These are phyloP conservation scores for Mycena filopes DNA, from an alignment of 768 basidiomycete genomes.

Conservation along the genomic window DNA sequence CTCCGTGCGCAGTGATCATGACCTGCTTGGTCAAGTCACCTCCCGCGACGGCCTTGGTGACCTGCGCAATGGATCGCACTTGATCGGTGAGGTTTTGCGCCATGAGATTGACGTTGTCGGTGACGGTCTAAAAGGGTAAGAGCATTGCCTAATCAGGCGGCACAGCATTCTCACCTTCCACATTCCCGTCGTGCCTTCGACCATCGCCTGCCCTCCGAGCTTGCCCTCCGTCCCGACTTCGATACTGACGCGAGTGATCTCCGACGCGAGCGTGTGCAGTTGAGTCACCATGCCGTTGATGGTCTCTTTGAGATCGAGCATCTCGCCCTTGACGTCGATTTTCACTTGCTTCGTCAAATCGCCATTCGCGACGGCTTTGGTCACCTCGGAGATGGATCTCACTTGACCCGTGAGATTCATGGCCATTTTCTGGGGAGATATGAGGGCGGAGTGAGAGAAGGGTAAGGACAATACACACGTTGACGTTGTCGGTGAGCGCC, in stretches of 20 bases:
- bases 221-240: constrained; percentile 96
- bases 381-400: constrained; percentile 82
- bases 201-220: constrained; percentile 88
- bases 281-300: constrained; percentile 90
- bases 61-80: constrained; percentile 87
- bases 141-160: not conserved
- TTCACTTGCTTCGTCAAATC: constrained; percentile 79
- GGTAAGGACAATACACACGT: constrained; percentile 66
- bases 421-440: constrained; percentile 67
- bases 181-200: constrained; percentile 78
- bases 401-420: constrained; percentile 77
- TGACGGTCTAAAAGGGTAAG: constrained; percentile 52
- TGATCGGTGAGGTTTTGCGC: constrained; percentile 92
- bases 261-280: constrained; percentile 76
- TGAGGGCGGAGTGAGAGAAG: constrained; percentile 66
- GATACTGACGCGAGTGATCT: constrained; percentile 91
- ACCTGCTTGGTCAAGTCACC: constrained; percentile 96
- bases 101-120: constrained; percentile 90
- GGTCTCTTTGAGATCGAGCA: constrained; percentile 85
- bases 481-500: constrained; percentile 68
- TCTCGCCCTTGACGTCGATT: constrained; percentile 86
- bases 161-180: constrained; percentile 73
- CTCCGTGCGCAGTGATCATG: constrained; percentile 90
- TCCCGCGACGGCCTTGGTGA: constrained; percentile 94
- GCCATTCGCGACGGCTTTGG: constrained; percentile 78